These are phyloP conservation scores for Elasticomyces elasticus DNA, from an alignment of 495 filamentous ascomycete genomes.

Conservation along the genomic window DNA sequence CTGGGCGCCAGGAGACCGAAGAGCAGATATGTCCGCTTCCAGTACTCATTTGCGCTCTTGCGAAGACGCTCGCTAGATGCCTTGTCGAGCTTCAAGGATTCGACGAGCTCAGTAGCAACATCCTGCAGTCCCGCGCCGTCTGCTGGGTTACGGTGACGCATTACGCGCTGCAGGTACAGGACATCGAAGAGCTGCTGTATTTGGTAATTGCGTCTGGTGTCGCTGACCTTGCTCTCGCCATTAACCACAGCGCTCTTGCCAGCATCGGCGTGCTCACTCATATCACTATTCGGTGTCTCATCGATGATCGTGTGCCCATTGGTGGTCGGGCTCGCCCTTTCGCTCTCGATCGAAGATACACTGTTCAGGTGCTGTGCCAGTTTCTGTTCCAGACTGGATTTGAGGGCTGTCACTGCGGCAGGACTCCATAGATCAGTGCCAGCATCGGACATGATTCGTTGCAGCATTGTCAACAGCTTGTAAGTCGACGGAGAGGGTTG, in stretches of 20 bases:
- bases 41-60: slow-evolving; percentile 31
- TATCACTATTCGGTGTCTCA: background rate
- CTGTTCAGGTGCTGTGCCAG: slow-evolving; percentile 32
- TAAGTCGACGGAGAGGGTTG: slow-evolving; percentile 73
- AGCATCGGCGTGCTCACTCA: background rate
- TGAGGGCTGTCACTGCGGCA: slow-evolving; percentile 53
- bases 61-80: slow-evolving; percentile 14
- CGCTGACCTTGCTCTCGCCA: background rate
- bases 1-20: slow-evolving; percentile 24
- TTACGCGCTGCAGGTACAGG: slow-evolving; percentile 43
- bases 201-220: background rate
- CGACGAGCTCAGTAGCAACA: background rate
- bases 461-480: slow-evolving; percentile 57
- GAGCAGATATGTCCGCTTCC: slow-evolving; percentile 33
- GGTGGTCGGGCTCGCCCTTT: slow-evolving; percentile 3
- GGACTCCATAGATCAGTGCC: slow-evolving; percentile 81
- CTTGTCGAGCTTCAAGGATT: slow-evolving; percentile 16
- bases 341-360: slow-evolving; percentile 8
- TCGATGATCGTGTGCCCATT: background rate
- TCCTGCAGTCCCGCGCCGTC: background rate
- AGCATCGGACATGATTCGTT: slow-evolving; percentile 52
- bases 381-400: slow-evolving; percentile 28
- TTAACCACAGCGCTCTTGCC: background rate
- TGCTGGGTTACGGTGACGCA: background rate
- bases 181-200: slow-evolving; percentile 70